phyloP scores from a whole-genome alignment of 371 early-diverging fungal species.

The Funneliformis caledonium region DNA sequence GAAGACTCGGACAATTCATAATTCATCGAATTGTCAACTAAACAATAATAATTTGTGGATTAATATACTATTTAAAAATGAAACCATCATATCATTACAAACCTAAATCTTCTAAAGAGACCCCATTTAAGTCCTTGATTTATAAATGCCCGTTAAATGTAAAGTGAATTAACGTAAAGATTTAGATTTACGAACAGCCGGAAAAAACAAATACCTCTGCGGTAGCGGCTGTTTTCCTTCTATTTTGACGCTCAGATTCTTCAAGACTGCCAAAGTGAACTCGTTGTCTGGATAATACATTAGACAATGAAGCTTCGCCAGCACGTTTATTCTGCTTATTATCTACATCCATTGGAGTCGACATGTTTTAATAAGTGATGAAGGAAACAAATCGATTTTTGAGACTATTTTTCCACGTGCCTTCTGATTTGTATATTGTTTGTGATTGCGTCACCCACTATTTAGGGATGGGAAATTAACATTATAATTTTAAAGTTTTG shows the following conservation, averaged over 20 bases:
- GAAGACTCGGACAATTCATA: conserved; percentile 55
- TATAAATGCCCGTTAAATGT: background rate
- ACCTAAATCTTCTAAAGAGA: conserved; percentile 38
- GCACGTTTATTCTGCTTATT: background rate
- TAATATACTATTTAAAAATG: background rate
- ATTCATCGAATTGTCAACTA: background rate
- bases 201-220: conserved; percentile 29
- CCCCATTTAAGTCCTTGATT: conserved; percentile 8
- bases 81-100: background rate
- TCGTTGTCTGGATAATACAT: conserved; percentile 8
- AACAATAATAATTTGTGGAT: background rate
- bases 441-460: too few relatives aligned
- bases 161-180: background rate
- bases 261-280: conserved; percentile 41
- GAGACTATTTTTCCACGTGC: background rate
- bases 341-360: conserved; percentile 24
- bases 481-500: too few relatives aligned
- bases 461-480: too few relatives aligned
- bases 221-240: conserved; percentile 20
- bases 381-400: too few relatives aligned
- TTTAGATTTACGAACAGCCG: background rate
- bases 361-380: background rate
- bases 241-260: conserved; percentile 26
- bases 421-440: too few relatives aligned
- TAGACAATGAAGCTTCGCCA: conserved; percentile 4